Base-by-base conservation (phyloP, 1,284 basidiomycete species). In the Paramarasmius palmivorus region DNA sequence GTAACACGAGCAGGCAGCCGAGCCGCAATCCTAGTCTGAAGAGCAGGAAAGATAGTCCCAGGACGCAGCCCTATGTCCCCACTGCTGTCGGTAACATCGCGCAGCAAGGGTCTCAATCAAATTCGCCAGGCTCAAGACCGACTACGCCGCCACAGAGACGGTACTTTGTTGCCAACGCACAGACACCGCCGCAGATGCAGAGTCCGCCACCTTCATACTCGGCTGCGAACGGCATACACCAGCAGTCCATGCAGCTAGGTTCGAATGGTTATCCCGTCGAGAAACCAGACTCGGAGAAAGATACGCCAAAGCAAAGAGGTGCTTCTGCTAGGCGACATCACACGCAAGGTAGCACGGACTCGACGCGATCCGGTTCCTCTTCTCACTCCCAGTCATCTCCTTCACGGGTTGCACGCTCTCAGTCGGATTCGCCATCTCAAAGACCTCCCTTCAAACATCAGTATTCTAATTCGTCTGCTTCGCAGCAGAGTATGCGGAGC, bases 201-300 rank as follows among this genome's bases (percentile, higher is more conserved):
- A 75, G 73, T 2, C 77, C 79, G 14, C 78, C 78, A 0, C 77
- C 79, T 8, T 72, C 74, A 10, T 80, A 78, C 53, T 45, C 46
- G 34, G 35, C 36, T 23, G 49, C n/a, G 10, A 32, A 50, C 6
- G 48, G 35, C 6, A 41, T 25, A 14, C 15, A 25, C 41, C 32
- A 45, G 23, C 44, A 17, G 44, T 46, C 26, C 7, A 32, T 32
- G 29, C 29, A 32, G 29, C 6, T 32, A 12, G 44, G 44, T 29
- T 26, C 44, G 8, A 47, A 50, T 19, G 49, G 44, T 20, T 38
- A 48, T 50, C 38, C 38, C 44, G 4, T 35, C 20, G 52, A 57
- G 25, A 57, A 57, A 41, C n/a, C 36, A 2, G 40, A 49, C 9
- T 17, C n/a, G 26, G 29, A 32, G 29, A 32, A 32, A 32, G 29